phyloP scores from a whole-genome alignment of 2,329 filamentous ascomycete species.

The Fusarium sp. region DNA sequence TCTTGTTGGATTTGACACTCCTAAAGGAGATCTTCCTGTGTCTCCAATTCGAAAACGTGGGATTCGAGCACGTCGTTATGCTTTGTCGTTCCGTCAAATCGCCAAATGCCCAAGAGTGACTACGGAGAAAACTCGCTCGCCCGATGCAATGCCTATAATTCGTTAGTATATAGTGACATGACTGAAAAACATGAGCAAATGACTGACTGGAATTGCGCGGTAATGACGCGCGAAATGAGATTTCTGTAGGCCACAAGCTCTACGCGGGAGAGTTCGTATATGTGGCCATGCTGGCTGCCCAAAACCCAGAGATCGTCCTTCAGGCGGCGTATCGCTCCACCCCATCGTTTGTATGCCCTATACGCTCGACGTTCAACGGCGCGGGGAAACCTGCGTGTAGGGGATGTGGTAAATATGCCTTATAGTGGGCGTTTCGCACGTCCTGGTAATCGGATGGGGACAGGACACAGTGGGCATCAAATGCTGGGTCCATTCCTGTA shows the following conservation, averaged over 20 bases:
- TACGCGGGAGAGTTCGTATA: background rate
- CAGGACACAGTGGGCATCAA: background rate
- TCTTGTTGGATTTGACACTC: rapidly evolving
- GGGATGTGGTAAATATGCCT: rapidly evolving
- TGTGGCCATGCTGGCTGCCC: background rate
- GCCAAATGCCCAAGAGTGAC: too few species aligned
- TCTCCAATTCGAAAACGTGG: too few species aligned
- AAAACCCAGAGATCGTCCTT: background rate
- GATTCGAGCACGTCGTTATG: too few species aligned
- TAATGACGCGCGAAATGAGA: background rate
- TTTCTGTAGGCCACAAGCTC: background rate
- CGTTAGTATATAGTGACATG: rapidly evolving
- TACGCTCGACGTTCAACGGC: background rate
- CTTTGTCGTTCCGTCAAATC: too few species aligned
- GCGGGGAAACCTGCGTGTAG: rapidly evolving
- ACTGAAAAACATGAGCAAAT: too few species aligned
- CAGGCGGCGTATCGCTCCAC: background rate
- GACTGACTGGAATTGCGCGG: too few species aligned
- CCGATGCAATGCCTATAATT: rapidly evolving
- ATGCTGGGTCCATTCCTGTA: background rate
- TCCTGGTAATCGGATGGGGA: background rate
- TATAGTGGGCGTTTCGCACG: too few species aligned
- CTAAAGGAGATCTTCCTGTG: too few species aligned
- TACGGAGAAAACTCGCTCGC: too few species aligned
- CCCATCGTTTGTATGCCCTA: background rate